Base-by-base conservation (phyloP, 2,329 filamentous ascomycete species). In the Xylariaceae sp. region DNA sequence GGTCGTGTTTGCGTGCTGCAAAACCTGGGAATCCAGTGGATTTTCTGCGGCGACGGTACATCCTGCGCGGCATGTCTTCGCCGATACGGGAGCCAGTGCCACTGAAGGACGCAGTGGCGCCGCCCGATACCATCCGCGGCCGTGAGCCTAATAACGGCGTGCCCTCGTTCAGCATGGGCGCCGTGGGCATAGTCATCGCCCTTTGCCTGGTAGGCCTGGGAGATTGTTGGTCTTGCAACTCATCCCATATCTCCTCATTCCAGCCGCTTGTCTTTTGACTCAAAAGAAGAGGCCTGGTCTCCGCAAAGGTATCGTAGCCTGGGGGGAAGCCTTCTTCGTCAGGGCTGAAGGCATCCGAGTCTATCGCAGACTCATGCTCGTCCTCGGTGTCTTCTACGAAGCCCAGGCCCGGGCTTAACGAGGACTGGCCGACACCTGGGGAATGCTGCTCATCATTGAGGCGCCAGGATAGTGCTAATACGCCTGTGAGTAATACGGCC, bases 391-490 rank as follows among this genome's bases (percentile, higher is more conserved):
- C 79, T 42, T 88, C 84, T 27, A 94, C 73, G 15, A 94, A 74
- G 19, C 87, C 88, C 41, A 96, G 74, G 4, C 88, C 88, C 2
- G 89, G 88, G 1, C 87, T 79, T 14, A 96, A 72, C 1, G 81
- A 79, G 1, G 84, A 87, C 58, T 81, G 75, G 2, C 75, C 70
- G 32, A 75, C 73, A 21, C 65, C 73, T 3, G 74, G 79, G 28
- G 70, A 72, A 50, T 73, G 76, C 53, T 82, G 81, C 50, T 84
- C 83, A 54, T 90, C 85, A 59, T 85, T 87, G 40, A 98, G 74
- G 43, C 92, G 82, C 90, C 92, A 97, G 23, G 89, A 96, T 3
- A 98, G 71, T 28, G 88, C 88, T 12, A 97, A 71, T 2, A 98
- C 92, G 30, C 92, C 92, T 0, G 81, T 79, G 1, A 98, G 75